These are phyloP conservation scores for Calonectria henricotiae DNA, from an alignment of 2,329 filamentous ascomycete genomes.

Conservation along the genomic window DNA sequence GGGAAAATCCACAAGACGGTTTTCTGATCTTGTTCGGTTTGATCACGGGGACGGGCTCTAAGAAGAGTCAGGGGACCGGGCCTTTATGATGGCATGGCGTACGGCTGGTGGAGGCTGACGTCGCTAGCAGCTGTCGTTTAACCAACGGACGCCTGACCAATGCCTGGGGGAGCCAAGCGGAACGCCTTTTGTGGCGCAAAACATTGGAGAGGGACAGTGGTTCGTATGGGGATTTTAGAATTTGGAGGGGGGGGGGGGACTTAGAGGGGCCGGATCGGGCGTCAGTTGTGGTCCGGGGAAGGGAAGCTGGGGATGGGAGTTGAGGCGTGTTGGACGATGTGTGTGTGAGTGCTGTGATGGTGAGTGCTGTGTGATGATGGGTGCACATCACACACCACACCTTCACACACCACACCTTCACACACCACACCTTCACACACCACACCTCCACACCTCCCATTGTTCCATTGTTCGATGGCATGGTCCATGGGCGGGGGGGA, in stretches of 20 bases:
- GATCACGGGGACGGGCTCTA: slow-evolving; percentile 3
- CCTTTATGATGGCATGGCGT: slow-evolving; percentile 29
- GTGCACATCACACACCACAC: too few species aligned
- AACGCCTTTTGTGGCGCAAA: slow-evolving; percentile 31
- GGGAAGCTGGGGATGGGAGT: neutral
- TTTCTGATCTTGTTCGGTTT: neutral
- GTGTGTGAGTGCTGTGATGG: neutral
- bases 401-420: too few species aligned
- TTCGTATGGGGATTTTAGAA: neutral
- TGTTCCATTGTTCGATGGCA: too few species aligned
- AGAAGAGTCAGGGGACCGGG: slow-evolving; percentile 12
- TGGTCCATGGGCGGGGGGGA: too few species aligned
- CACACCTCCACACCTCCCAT: too few species aligned
- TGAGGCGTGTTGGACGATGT: neutral
- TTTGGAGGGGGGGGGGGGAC: neutral
- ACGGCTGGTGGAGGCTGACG: slow-evolving; percentile 30
- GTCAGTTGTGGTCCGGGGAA: slow-evolving; percentile 3
- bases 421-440: too few species aligned
- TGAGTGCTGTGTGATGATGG: too few species aligned
- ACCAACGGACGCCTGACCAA: slow-evolving; percentile 15
- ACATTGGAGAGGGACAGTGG: slow-evolving; percentile 1
- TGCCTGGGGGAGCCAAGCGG: neutral
- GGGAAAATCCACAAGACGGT: neutral
- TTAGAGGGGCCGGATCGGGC: slow-evolving; percentile 8
- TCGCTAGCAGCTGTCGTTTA: slow-evolving; percentile 11